A percentile compares a stretch with the other conserved stretches of the same genome.
Evolutionary conservation across 1,139 yeast genomes (phyloP).

Genomic region (Debaryomycetaceae sp.): DNA sequence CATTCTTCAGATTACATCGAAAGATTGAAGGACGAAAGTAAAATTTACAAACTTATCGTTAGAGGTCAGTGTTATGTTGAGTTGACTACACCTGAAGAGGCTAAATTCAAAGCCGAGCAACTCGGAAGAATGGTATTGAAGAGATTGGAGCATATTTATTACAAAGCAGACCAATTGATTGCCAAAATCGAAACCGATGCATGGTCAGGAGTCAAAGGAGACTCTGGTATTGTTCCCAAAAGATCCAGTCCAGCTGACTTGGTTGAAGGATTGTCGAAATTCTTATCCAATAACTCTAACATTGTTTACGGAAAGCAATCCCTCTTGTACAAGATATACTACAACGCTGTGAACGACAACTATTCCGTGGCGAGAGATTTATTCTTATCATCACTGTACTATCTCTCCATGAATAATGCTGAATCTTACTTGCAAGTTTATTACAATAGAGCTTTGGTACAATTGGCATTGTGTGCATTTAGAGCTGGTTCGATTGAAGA

Average conservation of each 20-base stretch:
- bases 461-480: conserved; percentile 94
- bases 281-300: conserved; percentile 64
- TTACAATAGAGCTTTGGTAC: conserved; percentile 93
- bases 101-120: conserved; percentile 41
- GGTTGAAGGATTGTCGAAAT: conserved; percentile 62
- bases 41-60: conserved; percentile 70
- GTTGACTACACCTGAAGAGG: conserved; percentile 47
- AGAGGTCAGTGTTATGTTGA: conserved; percentile 88
- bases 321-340: conserved; percentile 80
- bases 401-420: conserved; percentile 74
- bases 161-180: conserved; percentile 80
- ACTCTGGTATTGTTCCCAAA: conserved; percentile 34
- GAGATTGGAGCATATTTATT: conserved; percentile 90
- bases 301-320: conserved; percentile 78
- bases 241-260: conserved; percentile 39
- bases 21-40: conserved; percentile 83
- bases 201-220: conserved; percentile 49
- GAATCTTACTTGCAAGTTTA: conserved; percentile 86
- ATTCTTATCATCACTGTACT: conserved; percentile 81
- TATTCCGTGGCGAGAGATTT: conserved; percentile 84
- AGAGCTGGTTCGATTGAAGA: conserved; percentile 84
- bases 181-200: conserved; percentile 65
- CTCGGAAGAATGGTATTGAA: conserved; percentile 75
- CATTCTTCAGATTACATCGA: conserved; percentile 93
- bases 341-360: conserved; percentile 83